phyloP scores from a whole-genome alignment of 495 filamentous ascomycete species.

The Penicillium coprophilum region DNA sequence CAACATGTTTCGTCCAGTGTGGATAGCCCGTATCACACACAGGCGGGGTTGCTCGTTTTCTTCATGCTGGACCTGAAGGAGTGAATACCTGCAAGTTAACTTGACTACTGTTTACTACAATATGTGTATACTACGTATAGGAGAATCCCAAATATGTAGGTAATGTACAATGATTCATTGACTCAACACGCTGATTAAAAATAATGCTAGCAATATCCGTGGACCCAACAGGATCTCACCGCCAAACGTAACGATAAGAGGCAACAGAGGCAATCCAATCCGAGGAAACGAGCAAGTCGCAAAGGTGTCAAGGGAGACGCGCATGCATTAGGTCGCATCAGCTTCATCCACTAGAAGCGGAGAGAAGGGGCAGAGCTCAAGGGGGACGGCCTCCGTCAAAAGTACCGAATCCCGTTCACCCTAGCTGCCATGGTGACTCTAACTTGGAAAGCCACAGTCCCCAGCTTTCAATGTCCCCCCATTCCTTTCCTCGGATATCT shows the following conservation, averaged over 20 bases:
- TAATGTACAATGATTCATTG: conserved; percentile 36
- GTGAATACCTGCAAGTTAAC: background rate
- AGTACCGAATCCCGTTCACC: background rate
- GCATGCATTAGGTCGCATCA: conserved; percentile 1
- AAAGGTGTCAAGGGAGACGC: background rate
- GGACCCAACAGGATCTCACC: conserved; percentile 14
- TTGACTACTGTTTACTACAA: background rate
- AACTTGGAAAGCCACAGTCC: background rate
- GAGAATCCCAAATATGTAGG: background rate
- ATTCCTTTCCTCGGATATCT: conserved; percentile 7
- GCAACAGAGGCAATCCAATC: background rate
- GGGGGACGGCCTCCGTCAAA: conserved; percentile 9
- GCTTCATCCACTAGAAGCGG: conserved; percentile 8
- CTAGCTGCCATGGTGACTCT: conserved; percentile 7
- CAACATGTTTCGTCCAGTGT: background rate
- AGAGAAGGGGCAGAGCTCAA: conserved; percentile 11
- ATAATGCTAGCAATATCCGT: conserved; percentile 28
- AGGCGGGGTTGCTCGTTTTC: background rate
- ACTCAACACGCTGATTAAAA: conserved; percentile 28
- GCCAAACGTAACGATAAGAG: conserved; percentile 7
- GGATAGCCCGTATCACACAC: background rate
- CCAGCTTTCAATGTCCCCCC: conserved; percentile 6
- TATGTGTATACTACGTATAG: background rate
- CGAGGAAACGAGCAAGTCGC: background rate
- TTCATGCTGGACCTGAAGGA: background rate